Evolutionary conservation across 371 early-diverging fungal species (phyloP).

Genomic region (Rozella allomycis): DNA sequence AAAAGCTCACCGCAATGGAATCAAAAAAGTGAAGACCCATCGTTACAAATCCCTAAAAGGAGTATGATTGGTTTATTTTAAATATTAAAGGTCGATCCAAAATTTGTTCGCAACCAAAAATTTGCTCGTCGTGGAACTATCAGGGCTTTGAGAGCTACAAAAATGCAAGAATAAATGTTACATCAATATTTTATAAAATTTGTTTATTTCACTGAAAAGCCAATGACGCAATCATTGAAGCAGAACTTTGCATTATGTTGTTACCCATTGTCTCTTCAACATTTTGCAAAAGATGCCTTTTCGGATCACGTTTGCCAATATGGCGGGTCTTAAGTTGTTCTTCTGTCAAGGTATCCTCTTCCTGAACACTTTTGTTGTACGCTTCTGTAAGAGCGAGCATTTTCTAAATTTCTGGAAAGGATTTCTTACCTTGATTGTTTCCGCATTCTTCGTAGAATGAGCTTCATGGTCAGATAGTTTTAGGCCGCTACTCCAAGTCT

Average conservation of each 20-base stretch:
- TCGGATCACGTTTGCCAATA: constrained; percentile 94
- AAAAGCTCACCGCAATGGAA: constrained; percentile 93
- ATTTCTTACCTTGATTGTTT: constrained; percentile 46
- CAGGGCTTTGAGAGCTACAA: no score
- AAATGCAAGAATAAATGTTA: no score
- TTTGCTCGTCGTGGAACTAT: no score
- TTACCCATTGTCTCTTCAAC: constrained; percentile 71
- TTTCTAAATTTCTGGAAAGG: constrained; percentile 10
- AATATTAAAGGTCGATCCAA: constrained; percentile 52
- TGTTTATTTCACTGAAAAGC: no score
- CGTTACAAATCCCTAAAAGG: constrained; percentile 76
- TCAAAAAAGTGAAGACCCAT: constrained; percentile 79
- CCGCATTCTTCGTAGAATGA: constrained; percentile 56
- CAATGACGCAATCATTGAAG: no score
- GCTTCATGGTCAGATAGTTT: constrained; percentile 57
- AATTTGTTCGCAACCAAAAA: constrained; percentile 95
- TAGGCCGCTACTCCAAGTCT: constrained; percentile 96
- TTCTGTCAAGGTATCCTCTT: constrained; percentile 76
- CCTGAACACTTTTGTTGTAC: constrained; percentile 86
- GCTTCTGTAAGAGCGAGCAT: constrained; percentile 71
- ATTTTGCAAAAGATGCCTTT: constrained; percentile 79
- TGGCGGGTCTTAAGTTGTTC: constrained; percentile 88
- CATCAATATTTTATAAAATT: no score
- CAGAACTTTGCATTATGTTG: constrained; percentile 87
- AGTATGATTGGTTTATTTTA: constrained; percentile 24